phyloP scores from a whole-genome alignment of 2,329 filamentous ascomycete genomes.

The Xylaria polymorpha region DNA sequence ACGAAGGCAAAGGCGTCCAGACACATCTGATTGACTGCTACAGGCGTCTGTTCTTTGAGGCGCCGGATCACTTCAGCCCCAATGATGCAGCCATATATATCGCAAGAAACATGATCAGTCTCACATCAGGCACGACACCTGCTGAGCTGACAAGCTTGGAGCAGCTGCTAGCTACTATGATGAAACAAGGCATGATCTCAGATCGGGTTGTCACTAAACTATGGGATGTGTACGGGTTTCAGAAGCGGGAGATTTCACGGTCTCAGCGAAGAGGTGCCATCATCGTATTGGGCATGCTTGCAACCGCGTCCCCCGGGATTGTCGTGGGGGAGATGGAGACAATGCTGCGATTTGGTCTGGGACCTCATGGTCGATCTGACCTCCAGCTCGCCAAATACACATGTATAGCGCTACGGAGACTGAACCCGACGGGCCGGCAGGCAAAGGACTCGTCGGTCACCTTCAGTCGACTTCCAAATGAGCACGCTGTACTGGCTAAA shows the following conservation, averaged over 20 bases:
- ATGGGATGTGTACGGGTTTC: conserved; percentile 97
- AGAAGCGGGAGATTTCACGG: conserved; percentile 91
- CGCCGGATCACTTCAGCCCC: conserved; percentile 84
- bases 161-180: conserved; percentile 96
- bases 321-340: conserved; percentile 95
- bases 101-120: conserved; percentile 97
- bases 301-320: conserved; percentile 90
- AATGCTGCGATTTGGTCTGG: conserved; percentile 90
- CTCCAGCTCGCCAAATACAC: conserved; percentile 93
- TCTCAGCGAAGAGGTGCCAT: conserved; percentile 92
- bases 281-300: conserved; percentile 96
- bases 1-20: conserved; percentile 98
- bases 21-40: conserved; percentile 97
- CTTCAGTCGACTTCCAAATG: conserved; percentile 85
- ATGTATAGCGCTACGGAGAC: conserved; percentile 89
- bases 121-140: conserved; percentile 94
- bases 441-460: conserved; percentile 76
- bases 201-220: conserved; percentile 90
- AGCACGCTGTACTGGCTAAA: conserved; percentile 85
- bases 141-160: conserved; percentile 96
- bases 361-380: conserved; percentile 81
- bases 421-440: conserved; percentile 86
- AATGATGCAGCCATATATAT: conserved; percentile 97
- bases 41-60: conserved; percentile 94
- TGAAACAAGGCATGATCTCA: conserved; percentile 89